Conservation (phyloP, 2,329 filamentous ascomycete genomes). For the Arthroderma sp. region DNA sequence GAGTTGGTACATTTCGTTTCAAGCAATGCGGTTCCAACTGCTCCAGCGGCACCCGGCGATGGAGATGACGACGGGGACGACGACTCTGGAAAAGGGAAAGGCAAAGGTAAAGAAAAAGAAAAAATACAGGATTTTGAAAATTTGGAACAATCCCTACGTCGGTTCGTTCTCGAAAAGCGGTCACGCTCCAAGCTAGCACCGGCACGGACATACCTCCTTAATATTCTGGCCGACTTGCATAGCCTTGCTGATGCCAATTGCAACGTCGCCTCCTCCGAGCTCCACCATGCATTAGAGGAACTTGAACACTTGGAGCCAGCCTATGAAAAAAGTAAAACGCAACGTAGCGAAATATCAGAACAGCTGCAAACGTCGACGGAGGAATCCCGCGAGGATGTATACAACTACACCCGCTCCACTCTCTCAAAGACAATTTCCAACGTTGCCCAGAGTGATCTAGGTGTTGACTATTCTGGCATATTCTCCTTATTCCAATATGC, state of each 20-base stretch:
- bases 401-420: slow-evolving; percentile 64
- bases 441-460: slow-evolving; percentile 63
- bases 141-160: slow-evolving; percentile 73
- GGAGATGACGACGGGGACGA: slow-evolving; percentile 44
- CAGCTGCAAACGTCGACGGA: slow-evolving; percentile 73
- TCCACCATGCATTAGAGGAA: slow-evolving; percentile 70
- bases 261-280: slow-evolving; percentile 72
- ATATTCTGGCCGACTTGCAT: slow-evolving; percentile 78
- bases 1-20: slow-evolving; percentile 97
- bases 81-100: slow-evolving; percentile 25
- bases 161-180: slow-evolving; percentile 91
- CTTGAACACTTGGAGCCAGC: slow-evolving; percentile 71
- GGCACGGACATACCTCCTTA: slow-evolving; percentile 87
- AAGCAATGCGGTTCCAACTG: slow-evolving; percentile 80
- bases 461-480: slow-evolving; percentile 75
- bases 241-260: slow-evolving; percentile 74
- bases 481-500: slow-evolving; percentile 81
- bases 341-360: slow-evolving; percentile 65
- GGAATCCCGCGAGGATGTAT: slow-evolving; percentile 71
- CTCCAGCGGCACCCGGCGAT: slow-evolving; percentile 40
- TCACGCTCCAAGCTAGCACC: slow-evolving; percentile 90
- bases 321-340: slow-evolving; percentile 70
- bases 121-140: slow-evolving; percentile 79
- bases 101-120: slow-evolving; percentile 78
- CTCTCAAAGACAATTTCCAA: slow-evolving; percentile 62